phyloP scores from a whole-genome alignment of 192 early-diverging fungal genomes.

The Mortierella claussenii region DNA sequence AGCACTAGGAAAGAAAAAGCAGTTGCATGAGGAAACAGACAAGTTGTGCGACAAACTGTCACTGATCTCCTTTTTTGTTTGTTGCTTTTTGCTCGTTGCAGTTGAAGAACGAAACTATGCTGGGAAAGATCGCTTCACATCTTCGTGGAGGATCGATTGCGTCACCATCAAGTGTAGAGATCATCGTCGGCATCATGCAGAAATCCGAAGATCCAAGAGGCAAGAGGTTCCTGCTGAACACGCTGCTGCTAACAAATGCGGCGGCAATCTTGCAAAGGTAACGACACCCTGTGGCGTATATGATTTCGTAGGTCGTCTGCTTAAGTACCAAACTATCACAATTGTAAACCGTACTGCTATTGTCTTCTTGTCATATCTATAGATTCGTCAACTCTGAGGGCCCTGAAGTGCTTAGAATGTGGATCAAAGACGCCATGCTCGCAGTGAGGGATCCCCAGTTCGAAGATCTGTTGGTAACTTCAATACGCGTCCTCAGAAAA shows the following conservation, averaged over 20 bases:
- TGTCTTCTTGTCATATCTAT: background rate
- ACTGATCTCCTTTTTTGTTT: too few species aligned
- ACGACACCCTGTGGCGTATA: too few species aligned
- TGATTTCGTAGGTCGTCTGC: too few species aligned
- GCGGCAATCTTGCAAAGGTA: conserved; percentile 3
- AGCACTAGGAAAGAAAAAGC: too few species aligned
- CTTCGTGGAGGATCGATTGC: conserved; percentile 27
- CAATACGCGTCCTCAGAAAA: conserved; percentile 7
- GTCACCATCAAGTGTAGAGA: background rate
- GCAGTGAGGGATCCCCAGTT: background rate
- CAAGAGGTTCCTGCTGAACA: conserved; percentile 21
- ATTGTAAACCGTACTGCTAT: too few species aligned
- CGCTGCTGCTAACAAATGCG: conserved; percentile 16
- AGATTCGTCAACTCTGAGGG: conserved; percentile 19
- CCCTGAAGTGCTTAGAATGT: background rate
- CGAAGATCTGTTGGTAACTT: conserved; percentile 3
- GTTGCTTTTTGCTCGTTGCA: too few species aligned
- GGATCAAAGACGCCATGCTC: conserved; percentile 21
- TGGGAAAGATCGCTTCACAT: background rate
- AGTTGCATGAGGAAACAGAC: too few species aligned
- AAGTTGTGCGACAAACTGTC: too few species aligned
- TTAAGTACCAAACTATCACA: too few species aligned
- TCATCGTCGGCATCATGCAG: conserved; percentile 13
- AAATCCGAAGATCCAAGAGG: background rate
- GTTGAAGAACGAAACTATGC: too few species aligned